phyloP scores from a whole-genome alignment of 1,284 basidiomycete species.

The Ceratobasidium sp. region DNA sequence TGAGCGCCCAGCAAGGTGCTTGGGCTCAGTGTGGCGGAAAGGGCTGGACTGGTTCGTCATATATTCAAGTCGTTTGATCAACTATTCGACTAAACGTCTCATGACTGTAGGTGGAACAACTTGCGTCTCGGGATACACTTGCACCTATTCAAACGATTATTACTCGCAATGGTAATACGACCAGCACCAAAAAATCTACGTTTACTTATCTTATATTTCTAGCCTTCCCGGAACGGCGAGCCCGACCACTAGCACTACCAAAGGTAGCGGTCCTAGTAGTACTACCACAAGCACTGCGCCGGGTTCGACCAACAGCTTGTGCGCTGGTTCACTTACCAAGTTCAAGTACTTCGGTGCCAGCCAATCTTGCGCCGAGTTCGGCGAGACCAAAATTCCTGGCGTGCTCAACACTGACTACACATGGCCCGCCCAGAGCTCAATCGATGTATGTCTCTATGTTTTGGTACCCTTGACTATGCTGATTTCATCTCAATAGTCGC shows the following conservation, averaged over 20 bases:
- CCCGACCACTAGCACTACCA: slow-evolving; percentile 46
- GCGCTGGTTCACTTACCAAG: slow-evolving; percentile 61
- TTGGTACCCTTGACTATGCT: slow-evolving; percentile 35
- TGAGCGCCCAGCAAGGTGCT: slow-evolving; percentile 38
- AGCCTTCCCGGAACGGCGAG: slow-evolving; percentile 36
- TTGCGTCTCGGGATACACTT: slow-evolving; percentile 47
- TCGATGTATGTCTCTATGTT: slow-evolving; percentile 63
- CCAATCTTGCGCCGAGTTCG: slow-evolving; percentile 72
- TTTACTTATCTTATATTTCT: neutral
- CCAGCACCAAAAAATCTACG: neutral
- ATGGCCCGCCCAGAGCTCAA: slow-evolving; percentile 64
- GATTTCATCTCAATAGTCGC: slow-evolving; percentile 59
- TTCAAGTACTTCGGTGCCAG: slow-evolving; percentile 75
- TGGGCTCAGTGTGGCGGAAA: slow-evolving; percentile 46
- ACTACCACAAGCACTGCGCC: slow-evolving; percentile 46
- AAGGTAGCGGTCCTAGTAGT: slow-evolving; percentile 5
- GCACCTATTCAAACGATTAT: slow-evolving; percentile 46
- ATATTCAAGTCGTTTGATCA: neutral
- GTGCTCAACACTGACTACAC: slow-evolving; percentile 57
- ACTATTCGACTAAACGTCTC: neutral
- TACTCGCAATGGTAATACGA: slow-evolving; percentile 47
- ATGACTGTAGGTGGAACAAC: slow-evolving; percentile 41
- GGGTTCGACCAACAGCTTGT: slow-evolving; percentile 36
- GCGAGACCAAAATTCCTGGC: slow-evolving; percentile 49
- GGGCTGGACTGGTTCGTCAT: slow-evolving; percentile 30